Evolutionary conservation across 192 early-diverging fungal species (phyloP).

Genomic region (Haplosporangium gracile): DNA sequence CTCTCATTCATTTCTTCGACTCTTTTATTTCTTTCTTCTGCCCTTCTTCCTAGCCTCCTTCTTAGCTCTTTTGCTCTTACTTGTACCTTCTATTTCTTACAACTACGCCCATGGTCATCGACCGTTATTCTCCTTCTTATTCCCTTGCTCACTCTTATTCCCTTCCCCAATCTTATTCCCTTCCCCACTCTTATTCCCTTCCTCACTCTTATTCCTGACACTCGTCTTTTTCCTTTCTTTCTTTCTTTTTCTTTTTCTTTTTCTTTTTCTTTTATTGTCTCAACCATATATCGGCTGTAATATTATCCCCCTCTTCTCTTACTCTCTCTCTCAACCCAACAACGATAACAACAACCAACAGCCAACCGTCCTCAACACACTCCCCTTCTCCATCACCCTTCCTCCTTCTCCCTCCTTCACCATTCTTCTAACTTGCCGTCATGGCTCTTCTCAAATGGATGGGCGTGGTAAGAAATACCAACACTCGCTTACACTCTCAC

Average conservation of each 20-base stretch:
- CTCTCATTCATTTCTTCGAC: neutral
- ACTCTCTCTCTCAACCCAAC: neutral
- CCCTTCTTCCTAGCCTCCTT: neutral
- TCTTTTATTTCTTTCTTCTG: neutral
- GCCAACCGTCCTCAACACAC: neutral
- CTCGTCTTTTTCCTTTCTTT: neutral
- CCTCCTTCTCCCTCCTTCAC: neutral
- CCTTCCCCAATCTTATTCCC: neutral
- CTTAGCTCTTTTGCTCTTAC: neutral
- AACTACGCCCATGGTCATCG: neutral
- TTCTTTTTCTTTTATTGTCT: neutral
- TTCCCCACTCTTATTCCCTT: neutral
- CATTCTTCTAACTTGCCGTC: conserved; percentile 7
- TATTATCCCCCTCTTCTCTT: neutral
- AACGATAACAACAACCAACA: too few relatives aligned
- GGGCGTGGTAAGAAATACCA: conserved; percentile 57
- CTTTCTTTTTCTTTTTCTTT: neutral
- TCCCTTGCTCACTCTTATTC: neutral
- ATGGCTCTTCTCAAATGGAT: conserved; percentile 68
- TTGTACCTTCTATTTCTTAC: neutral
- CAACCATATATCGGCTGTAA: neutral
- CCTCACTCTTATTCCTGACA: neutral
- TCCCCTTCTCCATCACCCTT: neutral
- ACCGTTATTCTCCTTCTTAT: neutral
- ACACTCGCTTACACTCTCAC: neutral